These are phyloP conservation scores for Scedosporium aurantiacum DNA, from an alignment of 2,329 filamentous ascomycete species.

Conservation along the genomic window DNA sequence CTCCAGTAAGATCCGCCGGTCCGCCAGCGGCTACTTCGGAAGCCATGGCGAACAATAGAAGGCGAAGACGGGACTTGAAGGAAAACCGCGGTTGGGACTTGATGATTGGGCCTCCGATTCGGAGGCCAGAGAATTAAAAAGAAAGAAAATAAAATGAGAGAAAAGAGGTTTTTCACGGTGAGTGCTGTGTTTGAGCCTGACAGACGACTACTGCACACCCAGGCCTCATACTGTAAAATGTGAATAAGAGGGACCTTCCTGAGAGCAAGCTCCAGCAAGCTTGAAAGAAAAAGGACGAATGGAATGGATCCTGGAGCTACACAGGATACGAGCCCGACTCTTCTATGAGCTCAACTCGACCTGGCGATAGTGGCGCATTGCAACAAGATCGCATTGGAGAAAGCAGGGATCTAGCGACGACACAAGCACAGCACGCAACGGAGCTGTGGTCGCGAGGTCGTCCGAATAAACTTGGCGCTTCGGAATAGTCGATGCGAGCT, in stretches of 20 bases:
- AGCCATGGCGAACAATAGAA: neutral
- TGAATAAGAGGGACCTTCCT: neutral
- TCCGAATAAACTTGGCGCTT: neutral
- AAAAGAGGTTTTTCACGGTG: neutral
- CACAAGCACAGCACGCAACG: constrained; percentile 3
- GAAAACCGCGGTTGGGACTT: neutral
- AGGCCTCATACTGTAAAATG: neutral
- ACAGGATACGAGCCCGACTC: constrained; percentile 2
- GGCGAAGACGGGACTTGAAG: neutral
- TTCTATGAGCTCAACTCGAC: constrained; percentile 5
- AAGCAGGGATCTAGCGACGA: constrained; percentile 2
- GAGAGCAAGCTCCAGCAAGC: neutral
- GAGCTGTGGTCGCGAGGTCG: constrained; percentile 5
- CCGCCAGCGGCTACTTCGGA: neutral
- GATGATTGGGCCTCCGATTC: neutral
- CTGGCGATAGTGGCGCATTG: constrained; percentile 4
- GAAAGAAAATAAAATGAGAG: neutral
- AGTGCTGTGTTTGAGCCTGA: constrained; percentile 1
- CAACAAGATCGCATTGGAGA: constrained; percentile 5
- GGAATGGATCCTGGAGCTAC: neutral
- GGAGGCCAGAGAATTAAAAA: neutral
- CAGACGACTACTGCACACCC: neutral
- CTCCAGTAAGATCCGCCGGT: constrained; percentile 6
- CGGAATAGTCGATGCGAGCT: neutral
- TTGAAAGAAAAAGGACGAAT: neutral